Evolutionary conservation across 345 rosid genomes (phyloP), one percentile per base, ranked within the genome.

Genomic region (Euphorbia pulcherrima): DNA sequence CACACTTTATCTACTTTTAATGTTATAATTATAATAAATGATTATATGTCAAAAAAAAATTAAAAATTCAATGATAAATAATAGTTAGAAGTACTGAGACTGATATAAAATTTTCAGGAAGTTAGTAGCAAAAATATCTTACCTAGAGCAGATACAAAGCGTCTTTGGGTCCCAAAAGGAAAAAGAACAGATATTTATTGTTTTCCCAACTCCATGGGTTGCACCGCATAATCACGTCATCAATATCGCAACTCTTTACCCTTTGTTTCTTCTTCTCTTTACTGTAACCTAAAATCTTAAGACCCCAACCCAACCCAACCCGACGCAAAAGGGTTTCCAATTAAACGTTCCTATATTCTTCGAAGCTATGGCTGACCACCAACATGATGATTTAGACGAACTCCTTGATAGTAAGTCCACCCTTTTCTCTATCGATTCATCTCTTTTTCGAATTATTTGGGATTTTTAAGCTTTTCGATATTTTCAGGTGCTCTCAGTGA

Each of bases 401-500:
- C 93, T 95, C 74, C 97, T 95, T 26, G 99, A 95, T 64, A 92
- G 99, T 92, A 82, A 77, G 77, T 16, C 71, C 47, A 26, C 13
- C 51, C 23, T 40, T 55, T 56, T 21, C 24, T 24, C 55, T 57
- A 55, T 64, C 40, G 37, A 55, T 5, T n/a, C 40, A 16, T 39
- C 21, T 62, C 46, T 28, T 1, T 35, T 51, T 60, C 30, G 23
- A 59, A 67, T 41, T 54, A 8, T 26, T 40, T 41, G 39, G 24
- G 60, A 41, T 11, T 26, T 18, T 64, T 63, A 14, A 46, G 55
- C 27, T 65, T n/a, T 40, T 69, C 7, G 69, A 66, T 59, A 53
- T 62, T 78, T 81, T 67, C 85, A 95, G 99, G 99, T 71, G 99
- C 94, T 74, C 83, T 95, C 89, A 96, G 88, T 77, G 99, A 95